Evolutionary conservation across 1,284 basidiomycete genomes (phyloP).

Genomic region (Ceratobasidium sp.): DNA sequence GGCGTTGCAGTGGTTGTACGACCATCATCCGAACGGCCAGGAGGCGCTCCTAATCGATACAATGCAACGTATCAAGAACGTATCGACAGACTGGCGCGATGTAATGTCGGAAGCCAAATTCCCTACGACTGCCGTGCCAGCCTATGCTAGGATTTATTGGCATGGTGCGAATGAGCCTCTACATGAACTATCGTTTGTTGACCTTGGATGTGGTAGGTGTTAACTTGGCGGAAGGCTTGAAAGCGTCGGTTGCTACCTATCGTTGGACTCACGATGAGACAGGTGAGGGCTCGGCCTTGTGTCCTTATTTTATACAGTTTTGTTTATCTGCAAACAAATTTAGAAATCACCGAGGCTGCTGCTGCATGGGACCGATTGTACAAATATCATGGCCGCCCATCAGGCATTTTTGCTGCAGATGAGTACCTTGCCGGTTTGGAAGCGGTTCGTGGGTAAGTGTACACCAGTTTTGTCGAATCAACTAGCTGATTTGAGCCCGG

Average conservation of each 20-base stretch:
- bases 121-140: slow-evolving; percentile 22
- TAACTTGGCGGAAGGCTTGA: slow-evolving; percentile 72
- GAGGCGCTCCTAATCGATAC: slow-evolving; percentile 32
- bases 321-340: not conserved
- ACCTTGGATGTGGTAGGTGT: slow-evolving; percentile 54
- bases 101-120: slow-evolving; percentile 39
- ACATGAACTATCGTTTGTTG: not conserved
- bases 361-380: slow-evolving; percentile 71
- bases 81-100: slow-evolving; percentile 9
- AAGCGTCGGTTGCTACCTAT: slow-evolving; percentile 69
- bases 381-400: slow-evolving; percentile 72
- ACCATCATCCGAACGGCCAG: slow-evolving; percentile 24
- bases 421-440: slow-evolving; percentile 71
- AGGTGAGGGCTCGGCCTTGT: slow-evolving; percentile 56
- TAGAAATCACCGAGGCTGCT: slow-evolving; percentile 69
- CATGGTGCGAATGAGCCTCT: slow-evolving; percentile 13
- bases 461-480: not conserved
- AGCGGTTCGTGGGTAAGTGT: slow-evolving; percentile 67
- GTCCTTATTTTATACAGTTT: not conserved
- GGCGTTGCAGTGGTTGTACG: slow-evolving; percentile 41
- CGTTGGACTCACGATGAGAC: slow-evolving; percentile 71
- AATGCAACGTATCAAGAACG: slow-evolving; percentile 41
- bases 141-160: slow-evolving; percentile 31
- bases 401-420: slow-evolving; percentile 71
- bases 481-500: not conserved